Conservation (phyloP, 768 basidiomycete genomes). For the Macrolepiota albuminosa region DNA sequence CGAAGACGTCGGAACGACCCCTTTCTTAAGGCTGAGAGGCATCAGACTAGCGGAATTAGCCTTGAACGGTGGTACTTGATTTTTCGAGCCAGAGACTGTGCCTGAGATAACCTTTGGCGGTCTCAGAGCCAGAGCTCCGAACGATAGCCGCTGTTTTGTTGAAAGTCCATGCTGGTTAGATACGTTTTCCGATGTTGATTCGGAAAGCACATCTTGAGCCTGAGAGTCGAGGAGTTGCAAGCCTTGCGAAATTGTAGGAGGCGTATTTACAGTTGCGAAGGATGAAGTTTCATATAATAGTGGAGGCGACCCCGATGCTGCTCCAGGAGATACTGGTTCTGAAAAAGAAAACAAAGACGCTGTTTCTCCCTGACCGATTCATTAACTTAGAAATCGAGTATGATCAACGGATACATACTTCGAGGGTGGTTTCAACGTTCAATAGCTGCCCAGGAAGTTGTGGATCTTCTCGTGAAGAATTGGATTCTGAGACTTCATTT, state of each 20-base stretch:
- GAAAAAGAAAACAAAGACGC: neutral
- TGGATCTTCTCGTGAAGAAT: neutral
- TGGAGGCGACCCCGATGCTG: too few species aligned
- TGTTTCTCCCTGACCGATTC: neutral
- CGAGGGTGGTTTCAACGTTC: neutral
- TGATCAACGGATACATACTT: neutral
- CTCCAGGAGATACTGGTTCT: too few species aligned
- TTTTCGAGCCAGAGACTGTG: constrained; percentile 7
- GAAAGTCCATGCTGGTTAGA: constrained; percentile 32
- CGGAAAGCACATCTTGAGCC: constrained; percentile 10
- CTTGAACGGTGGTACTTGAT: neutral
- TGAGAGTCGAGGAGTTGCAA: neutral
- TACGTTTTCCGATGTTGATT: constrained; percentile 9
- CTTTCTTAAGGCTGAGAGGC: constrained; percentile 41
- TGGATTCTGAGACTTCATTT: neutral
- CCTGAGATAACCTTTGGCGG: constrained; percentile 11
- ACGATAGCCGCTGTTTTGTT: constrained; percentile 47
- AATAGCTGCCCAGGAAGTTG: neutral
- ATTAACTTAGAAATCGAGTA: neutral
- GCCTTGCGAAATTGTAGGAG: neutral
- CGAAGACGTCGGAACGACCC: constrained; percentile 8
- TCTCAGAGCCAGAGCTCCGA: constrained; percentile 29
- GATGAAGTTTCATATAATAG: neutral
- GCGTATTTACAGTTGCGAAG: neutral
- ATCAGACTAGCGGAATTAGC: neutral